phyloP scores from a whole-genome alignment of 2,329 filamentous ascomycete genomes.

The Tolypocladium album region DNA sequence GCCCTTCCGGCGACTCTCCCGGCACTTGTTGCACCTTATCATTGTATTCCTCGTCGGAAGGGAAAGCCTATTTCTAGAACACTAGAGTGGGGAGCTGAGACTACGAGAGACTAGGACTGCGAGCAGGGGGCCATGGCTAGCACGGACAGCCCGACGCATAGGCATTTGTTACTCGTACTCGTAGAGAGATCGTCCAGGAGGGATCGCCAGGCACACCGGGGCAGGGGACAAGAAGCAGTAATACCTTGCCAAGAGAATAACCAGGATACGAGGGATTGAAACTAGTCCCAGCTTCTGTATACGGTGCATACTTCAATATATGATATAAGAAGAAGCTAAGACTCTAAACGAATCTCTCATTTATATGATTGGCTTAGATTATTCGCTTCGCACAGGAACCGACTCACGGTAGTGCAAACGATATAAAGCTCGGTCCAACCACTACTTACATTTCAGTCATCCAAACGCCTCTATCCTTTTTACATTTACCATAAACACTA shows the following conservation, averaged over 20 bases:
- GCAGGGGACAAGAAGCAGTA: neutral
- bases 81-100: neutral
- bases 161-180: neutral
- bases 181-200: neutral
- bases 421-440: no score
- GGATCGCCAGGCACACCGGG: neutral
- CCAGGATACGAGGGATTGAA: neutral
- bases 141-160: neutral
- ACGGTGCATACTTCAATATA: neutral
- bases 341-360: neutral
- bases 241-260: neutral
- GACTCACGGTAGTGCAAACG: no score
- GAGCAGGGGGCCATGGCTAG: neutral
- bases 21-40: neutral
- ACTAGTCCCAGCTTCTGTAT: neutral
- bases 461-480: no score
- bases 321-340: neutral
- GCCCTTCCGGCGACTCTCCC: neutral
- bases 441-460: no score
- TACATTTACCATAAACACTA: no score
- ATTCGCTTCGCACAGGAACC: no score
- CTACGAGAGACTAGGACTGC: neutral
- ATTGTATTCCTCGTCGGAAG: neutral
- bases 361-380: no score
- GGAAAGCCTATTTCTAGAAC: neutral